Evolutionary conservation across 148 eudicot species (phyloP).

Genomic region (Arctostaphylos glauca): DNA sequence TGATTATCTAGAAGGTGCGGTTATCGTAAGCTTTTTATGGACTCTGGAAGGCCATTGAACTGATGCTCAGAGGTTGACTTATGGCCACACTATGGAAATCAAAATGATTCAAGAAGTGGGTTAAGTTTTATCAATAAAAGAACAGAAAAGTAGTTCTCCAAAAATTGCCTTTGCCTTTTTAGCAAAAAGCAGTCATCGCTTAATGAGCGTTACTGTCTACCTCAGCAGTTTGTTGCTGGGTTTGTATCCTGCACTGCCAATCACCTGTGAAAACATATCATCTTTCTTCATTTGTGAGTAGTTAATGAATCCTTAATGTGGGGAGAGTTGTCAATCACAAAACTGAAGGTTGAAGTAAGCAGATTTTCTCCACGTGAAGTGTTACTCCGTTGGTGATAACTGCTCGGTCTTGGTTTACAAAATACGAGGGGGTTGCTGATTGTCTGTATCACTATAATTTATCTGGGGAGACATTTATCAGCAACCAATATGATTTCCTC

Average conservation of each 20-base stretch:
- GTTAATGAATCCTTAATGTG: neutral
- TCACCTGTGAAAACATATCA: neutral
- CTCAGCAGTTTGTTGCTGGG: neutral
- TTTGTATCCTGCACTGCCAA: neutral
- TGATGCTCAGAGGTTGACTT: slow-evolving; percentile 1
- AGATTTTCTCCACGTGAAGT: neutral
- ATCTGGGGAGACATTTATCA: neutral
- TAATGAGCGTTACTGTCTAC: neutral
- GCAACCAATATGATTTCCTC: neutral
- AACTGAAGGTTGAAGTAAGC: neutral
- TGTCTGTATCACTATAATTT: neutral
- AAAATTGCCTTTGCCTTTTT: neutral
- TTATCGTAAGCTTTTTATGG: neutral
- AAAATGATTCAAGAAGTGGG: slow-evolving; percentile 4
- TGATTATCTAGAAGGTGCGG: neutral
- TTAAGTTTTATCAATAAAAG: neutral
- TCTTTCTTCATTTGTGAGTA: neutral
- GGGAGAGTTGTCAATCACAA: neutral
- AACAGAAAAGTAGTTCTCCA: neutral
- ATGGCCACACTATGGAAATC: neutral
- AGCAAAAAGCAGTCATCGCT: neutral
- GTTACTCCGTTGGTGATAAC: neutral
- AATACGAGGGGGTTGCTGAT: neutral
- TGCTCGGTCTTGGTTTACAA: neutral
- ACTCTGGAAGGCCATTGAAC: neutral